phyloP scores from a whole-genome alignment of 805 yeast genomes.

The Deakozyma indianensis region DNA sequence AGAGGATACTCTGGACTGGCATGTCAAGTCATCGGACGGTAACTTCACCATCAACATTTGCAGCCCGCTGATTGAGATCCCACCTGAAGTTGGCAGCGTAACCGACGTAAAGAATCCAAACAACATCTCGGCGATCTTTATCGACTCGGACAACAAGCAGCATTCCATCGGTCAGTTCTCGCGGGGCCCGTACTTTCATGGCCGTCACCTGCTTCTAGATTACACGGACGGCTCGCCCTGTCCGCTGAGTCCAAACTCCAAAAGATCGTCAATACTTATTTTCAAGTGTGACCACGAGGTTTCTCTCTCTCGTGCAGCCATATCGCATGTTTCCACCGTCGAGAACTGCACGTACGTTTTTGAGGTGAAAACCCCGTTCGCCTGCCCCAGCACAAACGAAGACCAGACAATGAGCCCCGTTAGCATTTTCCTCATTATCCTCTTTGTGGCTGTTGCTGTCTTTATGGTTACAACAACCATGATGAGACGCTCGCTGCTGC shows the following conservation, averaged over 20 bases:
- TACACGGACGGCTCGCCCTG: conserved; percentile 49
- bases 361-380: conserved; percentile 73
- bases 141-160: conserved; percentile 28
- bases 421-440: conserved; percentile 51
- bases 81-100: conserved; percentile 21
- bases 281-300: conserved; percentile 73
- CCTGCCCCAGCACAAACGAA: conserved; percentile 68
- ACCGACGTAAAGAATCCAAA: conserved; percentile 12
- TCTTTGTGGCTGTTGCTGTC: conserved; percentile 33
- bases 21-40: conserved; percentile 52
- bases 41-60: conserved; percentile 71
- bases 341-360: conserved; percentile 74
- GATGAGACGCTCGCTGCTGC: conserved; percentile 1
- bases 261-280: conserved; percentile 51
- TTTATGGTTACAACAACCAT: conserved; percentile 13
- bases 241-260: conserved; percentile 32
- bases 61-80: conserved; percentile 33
- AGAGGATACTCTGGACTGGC: conserved; percentile 33
- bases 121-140: conserved; percentile 44
- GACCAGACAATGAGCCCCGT: conserved; percentile 35
- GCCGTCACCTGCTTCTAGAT: conserved; percentile 53
- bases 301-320: conserved; percentile 38
- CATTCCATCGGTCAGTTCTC: conserved; percentile 41
- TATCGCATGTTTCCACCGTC: conserved; percentile 54
- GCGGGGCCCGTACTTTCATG: conserved; percentile 51